Percentiles rank a stretch among this genome's conserved stretches.
These are phyloP conservation scores for Citrus reticulata DNA, from an alignment of 345 rosid species.

Conservation along the genomic window DNA sequence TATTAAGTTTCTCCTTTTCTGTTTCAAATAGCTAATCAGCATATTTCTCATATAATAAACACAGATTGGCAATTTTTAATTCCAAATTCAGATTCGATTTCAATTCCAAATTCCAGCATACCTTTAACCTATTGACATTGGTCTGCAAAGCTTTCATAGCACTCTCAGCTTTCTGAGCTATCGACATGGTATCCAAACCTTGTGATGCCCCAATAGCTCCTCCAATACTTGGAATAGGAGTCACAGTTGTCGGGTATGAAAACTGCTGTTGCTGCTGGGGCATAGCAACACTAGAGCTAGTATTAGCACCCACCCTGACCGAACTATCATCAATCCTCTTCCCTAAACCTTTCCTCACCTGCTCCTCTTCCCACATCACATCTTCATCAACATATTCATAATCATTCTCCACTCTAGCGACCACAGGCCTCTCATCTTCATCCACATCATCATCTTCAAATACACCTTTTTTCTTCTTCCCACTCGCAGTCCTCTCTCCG, in stretches of 20 bases:
- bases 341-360: slow-evolving; percentile 79
- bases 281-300: slow-evolving; percentile 25
- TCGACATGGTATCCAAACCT: slow-evolving; percentile 49
- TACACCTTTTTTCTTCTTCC: slow-evolving; percentile 49
- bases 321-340: slow-evolving; percentile 76
- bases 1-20: background rate
- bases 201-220: slow-evolving; percentile 45
- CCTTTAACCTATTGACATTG: slow-evolving; percentile 60
- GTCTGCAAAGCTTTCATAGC: slow-evolving; percentile 69
- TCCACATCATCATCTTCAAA: slow-evolving; percentile 44
- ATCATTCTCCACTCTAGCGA: slow-evolving; percentile 8
- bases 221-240: slow-evolving; percentile 51
- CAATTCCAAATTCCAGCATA: slow-evolving; percentile 25
- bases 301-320: slow-evolving; percentile 26
- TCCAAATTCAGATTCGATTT: background rate
- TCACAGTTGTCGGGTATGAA: slow-evolving; percentile 22
- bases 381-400: slow-evolving; percentile 41
- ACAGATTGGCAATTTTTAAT: background rate
- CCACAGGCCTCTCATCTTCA: slow-evolving; percentile 28
- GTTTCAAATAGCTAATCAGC: background rate
- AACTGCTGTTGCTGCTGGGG: slow-evolving; percentile 33
- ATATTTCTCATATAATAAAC: background rate
- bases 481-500: slow-evolving; percentile 37
- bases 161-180: slow-evolving; percentile 72
- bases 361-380: slow-evolving; percentile 95